Conservation (phyloP, 2,329 filamentous ascomycete genomes). For the Paecilomyces dactylethromorphus region DNA sequence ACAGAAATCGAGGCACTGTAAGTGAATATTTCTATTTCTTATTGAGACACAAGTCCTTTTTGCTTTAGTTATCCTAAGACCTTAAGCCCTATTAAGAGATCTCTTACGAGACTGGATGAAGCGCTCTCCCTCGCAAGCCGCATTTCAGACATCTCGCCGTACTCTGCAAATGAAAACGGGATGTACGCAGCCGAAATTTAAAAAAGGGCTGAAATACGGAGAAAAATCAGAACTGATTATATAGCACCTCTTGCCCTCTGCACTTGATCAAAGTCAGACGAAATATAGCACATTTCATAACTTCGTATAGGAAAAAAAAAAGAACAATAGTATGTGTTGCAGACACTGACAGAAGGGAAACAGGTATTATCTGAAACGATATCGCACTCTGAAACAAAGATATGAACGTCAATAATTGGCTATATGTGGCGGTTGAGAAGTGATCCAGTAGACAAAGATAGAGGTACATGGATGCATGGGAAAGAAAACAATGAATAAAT, state of each 20-base stretch:
- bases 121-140: not conserved
- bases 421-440: not conserved
- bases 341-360: conserved; percentile 15
- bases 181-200: not conserved
- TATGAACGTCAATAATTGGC: conserved; percentile 50
- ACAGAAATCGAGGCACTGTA: conserved; percentile 87
- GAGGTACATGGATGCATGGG: conserved; percentile 11
- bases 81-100: not conserved
- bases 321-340: conserved; percentile 4
- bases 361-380: conserved; percentile 88
- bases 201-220: not conserved
- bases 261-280: not conserved
- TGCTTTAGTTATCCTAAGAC: not conserved
- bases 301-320: conserved; percentile 1
- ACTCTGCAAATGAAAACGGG: not conserved
- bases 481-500: conserved; percentile 12
- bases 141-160: not conserved
- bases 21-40: conserved; percentile 33
- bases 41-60: not conserved
- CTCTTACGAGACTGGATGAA: not conserved
- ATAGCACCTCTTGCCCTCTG: not conserved
- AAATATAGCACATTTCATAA: conserved; percentile 2
- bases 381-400: conserved; percentile 74
- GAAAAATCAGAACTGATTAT: not conserved
- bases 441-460: not conserved